A percentile compares a stretch with the other conserved stretches of the same genome.
Conservation (phyloP, 768 basidiomycete genomes). For the Suillus fuscotomentosus region DNA sequence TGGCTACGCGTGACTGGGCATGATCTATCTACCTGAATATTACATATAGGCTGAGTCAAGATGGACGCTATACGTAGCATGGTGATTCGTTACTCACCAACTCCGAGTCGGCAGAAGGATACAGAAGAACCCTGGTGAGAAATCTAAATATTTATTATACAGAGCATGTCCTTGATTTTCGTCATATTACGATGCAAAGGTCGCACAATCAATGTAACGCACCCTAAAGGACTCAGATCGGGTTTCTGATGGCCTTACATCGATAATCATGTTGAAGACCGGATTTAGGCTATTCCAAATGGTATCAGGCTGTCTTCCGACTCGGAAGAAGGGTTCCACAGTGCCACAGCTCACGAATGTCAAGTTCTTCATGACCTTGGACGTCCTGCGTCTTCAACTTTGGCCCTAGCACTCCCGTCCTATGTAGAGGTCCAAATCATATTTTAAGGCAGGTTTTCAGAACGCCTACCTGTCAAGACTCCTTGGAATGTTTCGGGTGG, state of each 20-base stretch:
- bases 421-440: not conserved
- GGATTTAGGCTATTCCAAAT: not conserved
- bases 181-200: too few species aligned
- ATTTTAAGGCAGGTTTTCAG: not conserved
- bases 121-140: not conserved
- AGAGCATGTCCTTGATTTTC: too few species aligned
- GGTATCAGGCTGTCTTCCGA: not conserved
- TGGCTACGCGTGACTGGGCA: constrained; percentile 25
- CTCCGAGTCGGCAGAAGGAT: not conserved
- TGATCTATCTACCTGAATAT: constrained; percentile 28
- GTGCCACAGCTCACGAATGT: not conserved
- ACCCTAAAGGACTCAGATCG: too few species aligned
- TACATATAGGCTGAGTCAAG: too few species aligned
- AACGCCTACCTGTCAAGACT: not conserved
- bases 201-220: too few species aligned
- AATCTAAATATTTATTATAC: too few species aligned
- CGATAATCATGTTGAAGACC: too few species aligned
- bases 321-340: not conserved
- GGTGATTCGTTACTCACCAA: not conserved
- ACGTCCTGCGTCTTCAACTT: too few species aligned
- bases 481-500: not conserved
- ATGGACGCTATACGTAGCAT: not conserved
- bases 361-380: not conserved
- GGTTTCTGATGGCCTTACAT: too few species aligned
- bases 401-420: not conserved